Percentiles rank a stretch among this genome's conserved stretches.
These are phyloP conservation scores for Podaxis rugospora DNA, from an alignment of 768 basidiomycete genomes.

Conservation along the genomic window DNA sequence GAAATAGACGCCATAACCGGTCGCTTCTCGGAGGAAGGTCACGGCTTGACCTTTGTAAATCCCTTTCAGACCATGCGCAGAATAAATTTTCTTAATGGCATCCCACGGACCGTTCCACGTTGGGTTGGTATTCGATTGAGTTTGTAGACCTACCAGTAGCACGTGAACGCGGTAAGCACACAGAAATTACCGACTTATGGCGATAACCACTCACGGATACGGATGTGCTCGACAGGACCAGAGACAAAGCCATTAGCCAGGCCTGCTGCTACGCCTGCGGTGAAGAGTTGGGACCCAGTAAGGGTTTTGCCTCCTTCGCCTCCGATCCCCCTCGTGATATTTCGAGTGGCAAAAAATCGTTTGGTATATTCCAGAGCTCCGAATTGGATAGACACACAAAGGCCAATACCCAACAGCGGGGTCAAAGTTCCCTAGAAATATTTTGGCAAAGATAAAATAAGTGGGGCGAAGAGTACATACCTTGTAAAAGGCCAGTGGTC, in stretches of 20 bases:
- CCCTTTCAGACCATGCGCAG: slow-evolving; percentile 70
- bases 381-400: slow-evolving; percentile 96
- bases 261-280: slow-evolving; percentile 81
- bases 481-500: slow-evolving; percentile 95
- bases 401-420: slow-evolving; percentile 86
- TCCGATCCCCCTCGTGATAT: slow-evolving; percentile 53
- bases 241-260: slow-evolving; percentile 90
- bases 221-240: slow-evolving; percentile 95
- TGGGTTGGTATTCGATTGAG: slow-evolving; percentile 76
- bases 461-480: slow-evolving; percentile 28
- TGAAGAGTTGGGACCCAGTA: slow-evolving; percentile 59
- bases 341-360: slow-evolving; percentile 66
- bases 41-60: slow-evolving; percentile 92
- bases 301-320: slow-evolving; percentile 63
- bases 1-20: slow-evolving; percentile 88
- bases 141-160: slow-evolving; percentile 69
- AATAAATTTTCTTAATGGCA: slow-evolving; percentile 81
- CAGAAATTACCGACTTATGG: slow-evolving; percentile 6
- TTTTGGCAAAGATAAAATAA: neutral
- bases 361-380: slow-evolving; percentile 85
- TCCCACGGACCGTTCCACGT: slow-evolving; percentile 82
- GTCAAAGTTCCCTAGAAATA: slow-evolving; percentile 75
- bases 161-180: neutral
- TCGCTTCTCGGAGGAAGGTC: slow-evolving; percentile 79
- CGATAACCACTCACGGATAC: slow-evolving; percentile 65